Conservation (phyloP, 768 basidiomycete genomes). For the Cystofilobasidium bisporidii region DNA sequence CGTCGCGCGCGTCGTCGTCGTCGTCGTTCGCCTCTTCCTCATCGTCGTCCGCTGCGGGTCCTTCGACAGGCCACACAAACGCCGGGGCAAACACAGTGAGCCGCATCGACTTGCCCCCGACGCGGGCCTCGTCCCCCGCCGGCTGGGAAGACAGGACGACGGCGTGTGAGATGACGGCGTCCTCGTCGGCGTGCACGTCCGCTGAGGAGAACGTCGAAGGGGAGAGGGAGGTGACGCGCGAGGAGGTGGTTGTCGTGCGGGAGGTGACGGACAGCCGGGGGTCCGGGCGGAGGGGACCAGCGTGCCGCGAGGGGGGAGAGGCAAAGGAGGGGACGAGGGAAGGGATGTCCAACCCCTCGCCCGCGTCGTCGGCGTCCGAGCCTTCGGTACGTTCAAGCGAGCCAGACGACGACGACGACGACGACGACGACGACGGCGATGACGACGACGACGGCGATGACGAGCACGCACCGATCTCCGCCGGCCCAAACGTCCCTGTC, state of each 20-base stretch:
- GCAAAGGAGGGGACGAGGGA: not conserved
- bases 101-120: not conserved
- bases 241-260: not conserved
- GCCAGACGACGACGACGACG: not conserved
- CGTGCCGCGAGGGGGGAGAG: not conserved
- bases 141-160: not conserved
- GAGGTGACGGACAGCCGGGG: not conserved
- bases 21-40: too few species aligned
- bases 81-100: not conserved
- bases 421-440: not conserved
- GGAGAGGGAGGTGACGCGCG: not conserved
- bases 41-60: not conserved
- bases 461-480: not conserved
- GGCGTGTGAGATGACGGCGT: not conserved
- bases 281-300: not conserved
- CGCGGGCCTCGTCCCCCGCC: not conserved
- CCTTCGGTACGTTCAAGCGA: too few species aligned
- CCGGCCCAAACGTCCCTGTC: not conserved
- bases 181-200: not conserved
- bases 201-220: not conserved
- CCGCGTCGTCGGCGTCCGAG: not conserved
- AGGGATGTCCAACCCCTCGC: too few species aligned
- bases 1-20: too few species aligned
- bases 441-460: not conserved
- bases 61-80: not conserved